Base-by-base conservation (phyloP, 2,329 filamentous ascomycete genomes). In the Claviceps purpurea region DNA sequence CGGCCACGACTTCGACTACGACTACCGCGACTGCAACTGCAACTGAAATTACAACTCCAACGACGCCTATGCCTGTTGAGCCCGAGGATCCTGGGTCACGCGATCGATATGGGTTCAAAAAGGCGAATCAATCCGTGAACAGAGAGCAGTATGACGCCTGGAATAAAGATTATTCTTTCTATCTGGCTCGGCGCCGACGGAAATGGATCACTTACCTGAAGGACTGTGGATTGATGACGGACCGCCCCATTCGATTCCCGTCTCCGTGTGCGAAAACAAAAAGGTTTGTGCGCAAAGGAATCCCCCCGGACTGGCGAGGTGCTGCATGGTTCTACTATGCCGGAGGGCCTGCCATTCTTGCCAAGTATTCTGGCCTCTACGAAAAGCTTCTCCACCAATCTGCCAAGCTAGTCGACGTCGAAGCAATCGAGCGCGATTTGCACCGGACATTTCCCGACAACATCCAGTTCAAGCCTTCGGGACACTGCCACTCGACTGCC, bases 321-420 rank as follows among this genome's bases (percentile, higher is more conserved):
- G 85, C 87, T 5, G 91, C 91, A 46, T 97, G 91, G 91, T 97
- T 95, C 67, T 96, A 87, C 70, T 97, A 96, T 64, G 89, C 89
- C 11, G 89, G 89, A 20, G 91, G 91, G 1, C 89, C 89, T 24
- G 81, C 83, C 46, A 85, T 89, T 57, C 67, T 95, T 54, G 78
- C 81, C 50, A 84, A 87, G 61, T 79, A 94, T 59, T 77, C 81
- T 5, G 87, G 87, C 1, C 71, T 91, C 16, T 97, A 96, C 64
- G 77, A 82, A 50, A 75, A 81, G 50, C 71, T 94, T 41, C 72
- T 93, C 37, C 72, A 77, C 52, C 74, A 79, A 54, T 70, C 73
- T 55, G 81, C 87, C 38, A 84, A 85, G 61, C 73, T 79, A 0
- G 77, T 87, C 50, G 89, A 96, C 60, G 77, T 84, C 44, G 91